A percentile compares a stretch with the other conserved stretches of the same genome.
Evolutionary conservation across 331 rosid species (phyloP).

Genomic region (Phaseolus coccineus): DNA sequence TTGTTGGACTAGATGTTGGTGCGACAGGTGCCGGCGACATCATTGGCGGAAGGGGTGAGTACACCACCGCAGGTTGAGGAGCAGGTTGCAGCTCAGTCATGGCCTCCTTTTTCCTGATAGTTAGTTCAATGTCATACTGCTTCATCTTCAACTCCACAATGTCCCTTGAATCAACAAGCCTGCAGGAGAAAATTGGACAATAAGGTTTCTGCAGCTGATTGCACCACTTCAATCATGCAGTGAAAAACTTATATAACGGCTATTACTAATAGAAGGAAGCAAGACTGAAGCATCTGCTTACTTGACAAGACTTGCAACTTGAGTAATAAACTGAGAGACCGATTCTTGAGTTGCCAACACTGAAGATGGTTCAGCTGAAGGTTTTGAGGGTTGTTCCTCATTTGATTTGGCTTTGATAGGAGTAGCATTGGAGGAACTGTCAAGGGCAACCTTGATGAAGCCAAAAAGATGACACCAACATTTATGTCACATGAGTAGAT

Average conservation of each 20-base stretch:
- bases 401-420: constrained; percentile 53
- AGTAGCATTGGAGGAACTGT: constrained; percentile 56
- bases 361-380: constrained; percentile 45
- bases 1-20: constrained; percentile 31
- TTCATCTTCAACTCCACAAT: constrained; percentile 75
- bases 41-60: constrained; percentile 42
- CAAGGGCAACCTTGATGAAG: constrained; percentile 68
- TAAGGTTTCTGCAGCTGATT: constrained; percentile 24
- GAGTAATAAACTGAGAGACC: constrained; percentile 66
- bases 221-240: constrained; percentile 15
- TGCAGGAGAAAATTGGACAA: constrained; percentile 45
- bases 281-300: constrained; percentile 46
- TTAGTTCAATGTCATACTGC: constrained; percentile 72
- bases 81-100: constrained; percentile 61
- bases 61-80: constrained; percentile 48
- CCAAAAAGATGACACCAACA: constrained; percentile 52
- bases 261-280: constrained; percentile 12
- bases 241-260: background rate
- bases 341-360: constrained; percentile 68
- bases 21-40: constrained; percentile 22
- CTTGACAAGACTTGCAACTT: constrained; percentile 80
- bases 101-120: constrained; percentile 79
- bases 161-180: constrained; percentile 93
- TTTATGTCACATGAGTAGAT: background rate
- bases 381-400: constrained; percentile 43